Conservation (phyloP, 2,329 filamentous ascomycete genomes). For the Peltaster fructicola region DNA sequence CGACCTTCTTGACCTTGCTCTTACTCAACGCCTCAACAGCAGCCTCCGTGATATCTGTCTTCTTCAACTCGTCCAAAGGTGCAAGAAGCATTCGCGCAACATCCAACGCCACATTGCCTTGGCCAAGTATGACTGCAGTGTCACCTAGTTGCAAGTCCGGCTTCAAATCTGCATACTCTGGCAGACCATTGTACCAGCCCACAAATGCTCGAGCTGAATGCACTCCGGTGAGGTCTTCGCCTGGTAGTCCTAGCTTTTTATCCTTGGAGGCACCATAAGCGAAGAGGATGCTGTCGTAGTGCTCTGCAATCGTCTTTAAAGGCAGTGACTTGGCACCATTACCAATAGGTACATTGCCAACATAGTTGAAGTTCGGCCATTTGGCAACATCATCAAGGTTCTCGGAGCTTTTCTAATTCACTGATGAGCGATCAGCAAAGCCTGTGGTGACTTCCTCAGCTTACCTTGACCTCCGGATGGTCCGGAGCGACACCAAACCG, state of each 20-base stretch:
- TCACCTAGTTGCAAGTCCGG: constrained; percentile 60
- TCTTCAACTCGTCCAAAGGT: constrained; percentile 51
- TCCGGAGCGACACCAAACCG: constrained; percentile 95
- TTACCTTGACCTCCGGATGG: constrained; percentile 92
- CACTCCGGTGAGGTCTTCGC: constrained; percentile 61
- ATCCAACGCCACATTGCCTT: constrained; percentile 91
- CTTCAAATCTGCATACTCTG: constrained; percentile 55
- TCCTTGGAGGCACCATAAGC: constrained; percentile 85
- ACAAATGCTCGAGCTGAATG: constrained; percentile 87
- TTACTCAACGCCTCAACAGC: constrained; percentile 56
- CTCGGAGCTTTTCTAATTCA: constrained; percentile 69
- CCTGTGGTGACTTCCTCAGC: constrained; percentile 5
- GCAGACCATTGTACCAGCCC: constrained; percentile 95
- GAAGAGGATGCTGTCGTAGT: constrained; percentile 87
- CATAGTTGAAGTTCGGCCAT: constrained; percentile 69
- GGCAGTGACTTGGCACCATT: constrained; percentile 35
- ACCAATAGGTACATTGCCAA: constrained; percentile 77
- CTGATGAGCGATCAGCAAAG: constrained; percentile 9
- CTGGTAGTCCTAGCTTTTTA: constrained; percentile 57
- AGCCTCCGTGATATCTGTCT: constrained; percentile 77
- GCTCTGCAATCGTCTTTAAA: constrained; percentile 48
- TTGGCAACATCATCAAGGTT: constrained; percentile 79
- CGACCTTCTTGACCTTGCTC: constrained; percentile 62
- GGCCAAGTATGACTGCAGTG: constrained; percentile 74
- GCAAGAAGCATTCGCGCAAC: constrained; percentile 76